Evolutionary conservation across 1,284 basidiomycete species (phyloP).

Genomic region (Phaffia rhodozyma): DNA sequence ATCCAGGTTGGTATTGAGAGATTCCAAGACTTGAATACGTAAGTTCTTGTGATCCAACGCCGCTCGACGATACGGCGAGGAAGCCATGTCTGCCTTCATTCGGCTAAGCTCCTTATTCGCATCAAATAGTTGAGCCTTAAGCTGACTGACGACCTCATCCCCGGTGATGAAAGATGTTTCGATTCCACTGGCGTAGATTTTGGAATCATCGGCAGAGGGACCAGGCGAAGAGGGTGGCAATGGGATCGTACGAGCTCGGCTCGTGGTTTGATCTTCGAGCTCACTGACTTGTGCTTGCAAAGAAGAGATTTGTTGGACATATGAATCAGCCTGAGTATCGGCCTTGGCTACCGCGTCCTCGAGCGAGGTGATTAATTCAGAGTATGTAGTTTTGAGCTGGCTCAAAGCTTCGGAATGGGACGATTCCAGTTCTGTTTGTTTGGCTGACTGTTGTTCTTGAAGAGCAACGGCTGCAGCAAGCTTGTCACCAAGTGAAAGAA

Average conservation of each 20-base stretch:
- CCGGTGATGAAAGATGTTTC: slow-evolving; percentile 1
- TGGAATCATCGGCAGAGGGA: background rate
- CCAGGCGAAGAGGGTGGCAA: background rate
- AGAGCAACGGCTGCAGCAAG: background rate
- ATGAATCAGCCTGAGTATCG: background rate
- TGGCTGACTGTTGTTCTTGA: background rate
- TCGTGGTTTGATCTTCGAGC: background rate
- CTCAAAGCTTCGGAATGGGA: background rate
- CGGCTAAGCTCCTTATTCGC: slow-evolving; percentile 69
- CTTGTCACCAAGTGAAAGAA: slow-evolving; percentile 1
- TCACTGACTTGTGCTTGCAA: background rate
- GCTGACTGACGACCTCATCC: slow-evolving; percentile 35
- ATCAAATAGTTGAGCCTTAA: slow-evolving; percentile 65
- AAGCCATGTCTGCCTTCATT: slow-evolving; percentile 49
- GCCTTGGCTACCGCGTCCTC: background rate
- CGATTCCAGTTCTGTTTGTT: background rate
- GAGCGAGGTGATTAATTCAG: background rate
- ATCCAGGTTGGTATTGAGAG: slow-evolving; percentile 27
- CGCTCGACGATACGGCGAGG: slow-evolving; percentile 26
- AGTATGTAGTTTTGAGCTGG: background rate
- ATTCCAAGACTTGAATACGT: slow-evolving; percentile 29
- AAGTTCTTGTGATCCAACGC: slow-evolving; percentile 27
- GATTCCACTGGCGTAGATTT: background rate
- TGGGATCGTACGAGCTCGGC: background rate
- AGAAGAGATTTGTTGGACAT: background rate